These are phyloP conservation scores for Stropharia rugosoannulata DNA, from an alignment of 768 basidiomycete species.

Conservation along the genomic window DNA sequence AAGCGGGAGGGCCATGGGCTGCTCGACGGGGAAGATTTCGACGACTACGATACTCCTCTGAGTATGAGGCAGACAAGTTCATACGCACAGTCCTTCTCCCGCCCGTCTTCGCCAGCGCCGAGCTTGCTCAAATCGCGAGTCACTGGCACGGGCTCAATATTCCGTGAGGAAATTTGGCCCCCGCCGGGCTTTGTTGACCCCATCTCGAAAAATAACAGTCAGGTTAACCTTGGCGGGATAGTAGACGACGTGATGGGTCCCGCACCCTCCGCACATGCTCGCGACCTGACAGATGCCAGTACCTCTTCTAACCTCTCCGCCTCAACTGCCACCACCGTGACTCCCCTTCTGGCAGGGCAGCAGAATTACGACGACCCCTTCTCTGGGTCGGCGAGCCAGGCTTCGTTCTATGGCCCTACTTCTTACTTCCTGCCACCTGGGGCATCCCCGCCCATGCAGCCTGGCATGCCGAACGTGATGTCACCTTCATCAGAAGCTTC, in stretches of 20 bases:
- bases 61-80: conserved; percentile 5
- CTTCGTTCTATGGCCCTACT: conserved; percentile 9
- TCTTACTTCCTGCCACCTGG: conserved; percentile 9
- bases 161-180: conserved; percentile 48
- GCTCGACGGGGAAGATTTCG: conserved; percentile 35
- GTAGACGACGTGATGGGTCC: conserved; percentile 53
- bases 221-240: conserved; percentile 37
- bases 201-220: conserved; percentile 28
- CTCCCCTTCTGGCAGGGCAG: background rate
- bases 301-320: conserved; percentile 5
- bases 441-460: conserved; percentile 12
- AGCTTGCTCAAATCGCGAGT: conserved; percentile 37
- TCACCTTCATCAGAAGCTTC: background rate
- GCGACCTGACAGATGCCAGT: conserved; percentile 8
- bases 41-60: conserved; percentile 27
- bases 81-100: conserved; percentile 1
- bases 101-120: conserved; percentile 28
- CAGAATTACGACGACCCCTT: background rate
- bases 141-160: conserved; percentile 45
- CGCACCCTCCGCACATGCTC: conserved; percentile 3
- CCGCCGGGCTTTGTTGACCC: conserved; percentile 43
- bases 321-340: background rate
- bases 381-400: conserved; percentile 1
- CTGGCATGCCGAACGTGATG: conserved; percentile 3
- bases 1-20: conserved; percentile 25